Percentiles rank a stretch among this genome's conserved stretches.
Evolutionary conservation across 495 filamentous ascomycete genomes (phyloP).

Genomic region (Penicillium dipodomyicola): DNA sequence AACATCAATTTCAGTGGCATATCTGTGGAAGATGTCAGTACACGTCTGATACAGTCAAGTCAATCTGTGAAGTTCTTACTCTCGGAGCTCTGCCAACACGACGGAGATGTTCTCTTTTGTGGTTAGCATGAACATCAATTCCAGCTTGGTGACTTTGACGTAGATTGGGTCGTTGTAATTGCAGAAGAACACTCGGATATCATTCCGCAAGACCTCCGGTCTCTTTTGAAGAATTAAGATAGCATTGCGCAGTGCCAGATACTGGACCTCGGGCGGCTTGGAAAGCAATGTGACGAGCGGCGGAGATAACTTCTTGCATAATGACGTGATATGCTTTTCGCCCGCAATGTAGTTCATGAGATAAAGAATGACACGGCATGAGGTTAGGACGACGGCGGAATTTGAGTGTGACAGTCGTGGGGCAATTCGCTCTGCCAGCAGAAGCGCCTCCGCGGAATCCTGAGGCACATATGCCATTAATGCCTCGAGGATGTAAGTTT

Average conservation of each 20-base stretch:
- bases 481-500: constrained; percentile 97
- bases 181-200: constrained; percentile 98
- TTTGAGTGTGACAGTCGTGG: constrained; percentile 95
- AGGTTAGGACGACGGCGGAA: constrained; percentile 92
- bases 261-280: constrained; percentile 96
- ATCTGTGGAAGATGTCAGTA: constrained; percentile 42
- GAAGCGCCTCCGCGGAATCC: constrained; percentile 77
- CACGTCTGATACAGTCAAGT: neutral
- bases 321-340: constrained; percentile 80
- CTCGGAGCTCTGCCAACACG: constrained; percentile 88
- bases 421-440: constrained; percentile 90
- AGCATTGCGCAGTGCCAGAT: constrained; percentile 91
- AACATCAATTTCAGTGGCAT: constrained; percentile 97
- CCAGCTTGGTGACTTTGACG: constrained; percentile 98
- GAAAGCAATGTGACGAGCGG: constrained; percentile 93
- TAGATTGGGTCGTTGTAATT: constrained; percentile 99
- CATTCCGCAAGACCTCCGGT: constrained; percentile 91
- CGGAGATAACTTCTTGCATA: constrained; percentile 92
- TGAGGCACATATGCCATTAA: constrained; percentile 98
- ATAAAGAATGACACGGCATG: constrained; percentile 92
- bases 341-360: constrained; percentile 99
- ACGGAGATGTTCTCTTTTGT: constrained; percentile 95
- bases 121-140: constrained; percentile 98
- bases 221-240: constrained; percentile 89
- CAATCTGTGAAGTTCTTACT: constrained; percentile 52